A percentile compares a stretch with the other conserved stretches of the same genome.
These are phyloP conservation scores for Ottelia alismoides DNA, from an alignment of 106 monocot species.

Conservation along the genomic window DNA sequence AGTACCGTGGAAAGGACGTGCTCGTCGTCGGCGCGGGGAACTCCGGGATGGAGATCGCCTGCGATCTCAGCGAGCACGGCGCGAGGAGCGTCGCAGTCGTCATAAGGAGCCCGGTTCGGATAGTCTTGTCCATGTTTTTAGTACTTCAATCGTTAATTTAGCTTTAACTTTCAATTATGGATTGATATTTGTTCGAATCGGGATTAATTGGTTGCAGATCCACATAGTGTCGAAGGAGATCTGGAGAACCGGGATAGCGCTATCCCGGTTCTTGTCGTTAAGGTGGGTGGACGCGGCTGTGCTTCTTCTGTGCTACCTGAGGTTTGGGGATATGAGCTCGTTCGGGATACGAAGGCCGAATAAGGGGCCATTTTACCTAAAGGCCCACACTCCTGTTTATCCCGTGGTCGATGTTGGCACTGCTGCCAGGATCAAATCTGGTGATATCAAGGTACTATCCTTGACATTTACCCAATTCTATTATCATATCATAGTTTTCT, in stretches of 20 bases:
- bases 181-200: not conserved
- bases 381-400: conserved; percentile 19
- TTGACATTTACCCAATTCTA: too few species aligned
- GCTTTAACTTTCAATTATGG: not conserved
- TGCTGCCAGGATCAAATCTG: conserved; percentile 22
- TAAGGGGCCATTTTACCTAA: conserved; percentile 23
- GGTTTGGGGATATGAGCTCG: conserved; percentile 33
- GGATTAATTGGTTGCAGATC: conserved; percentile 7
- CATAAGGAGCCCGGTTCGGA: conserved; percentile 7
- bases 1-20: not conserved
- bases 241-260: conserved; percentile 17
- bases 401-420: conserved; percentile 61
- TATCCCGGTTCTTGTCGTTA: conserved; percentile 12
- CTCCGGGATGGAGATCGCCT: conserved; percentile 20
- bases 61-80: conserved; percentile 7
- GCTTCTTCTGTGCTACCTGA: conserved; percentile 1
- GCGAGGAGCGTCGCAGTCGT: conserved; percentile 3
- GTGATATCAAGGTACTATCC: conserved; percentile 44
- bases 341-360: conserved; percentile 32
- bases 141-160: not conserved
- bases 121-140: not conserved
- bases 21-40: conserved; percentile 12
- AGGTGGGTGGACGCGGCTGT: conserved; percentile 20
- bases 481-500: too few species aligned
- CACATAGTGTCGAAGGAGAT: conserved; percentile 19